These are phyloP conservation scores for Aquilaria sinensis DNA, from an alignment of 345 rosid genomes.

Conservation along the genomic window DNA sequence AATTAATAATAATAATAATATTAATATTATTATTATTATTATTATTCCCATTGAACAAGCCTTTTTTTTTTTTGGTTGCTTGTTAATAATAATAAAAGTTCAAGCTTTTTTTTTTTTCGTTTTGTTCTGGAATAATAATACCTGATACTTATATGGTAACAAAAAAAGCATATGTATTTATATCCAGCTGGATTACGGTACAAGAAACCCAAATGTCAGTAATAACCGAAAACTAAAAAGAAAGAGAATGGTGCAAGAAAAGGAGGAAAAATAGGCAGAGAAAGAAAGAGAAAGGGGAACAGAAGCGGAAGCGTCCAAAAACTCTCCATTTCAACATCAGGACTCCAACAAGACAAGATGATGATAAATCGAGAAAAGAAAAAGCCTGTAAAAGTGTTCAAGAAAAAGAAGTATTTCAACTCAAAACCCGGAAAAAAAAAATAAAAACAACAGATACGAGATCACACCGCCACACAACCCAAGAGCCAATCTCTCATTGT, in stretches of 20 bases:
- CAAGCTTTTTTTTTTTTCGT: slow-evolving; percentile 11
- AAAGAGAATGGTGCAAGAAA: slow-evolving; percentile 5
- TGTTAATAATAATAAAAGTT: too few relatives aligned
- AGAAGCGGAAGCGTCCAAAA: slow-evolving; percentile 45
- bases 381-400: slow-evolving; percentile 34
- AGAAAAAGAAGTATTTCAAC: slow-evolving; percentile 25
- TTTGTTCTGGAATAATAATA: slow-evolving; percentile 25
- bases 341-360: slow-evolving; percentile 14
- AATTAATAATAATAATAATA: neutral
- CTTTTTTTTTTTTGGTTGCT: too few relatives aligned
- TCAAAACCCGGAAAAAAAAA: slow-evolving; percentile 3
- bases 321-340: slow-evolving; percentile 43
- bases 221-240: neutral
- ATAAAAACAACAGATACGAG: too few relatives aligned
- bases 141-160: neutral
- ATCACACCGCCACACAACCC: too few relatives aligned
- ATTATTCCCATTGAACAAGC: neutral
- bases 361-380: slow-evolving; percentile 17
- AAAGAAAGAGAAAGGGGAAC: slow-evolving; percentile 6
- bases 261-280: neutral
- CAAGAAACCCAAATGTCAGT: slow-evolving; percentile 1
- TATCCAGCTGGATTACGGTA: slow-evolving; percentile 3
- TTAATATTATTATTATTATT: too few relatives aligned
- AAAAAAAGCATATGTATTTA: neutral
- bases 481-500: too few relatives aligned